Evolutionary conservation across 2,329 filamentous ascomycete genomes (phyloP), one percentile per base, ranked within the genome.

Genomic region (Graphilbum sp.): DNA sequence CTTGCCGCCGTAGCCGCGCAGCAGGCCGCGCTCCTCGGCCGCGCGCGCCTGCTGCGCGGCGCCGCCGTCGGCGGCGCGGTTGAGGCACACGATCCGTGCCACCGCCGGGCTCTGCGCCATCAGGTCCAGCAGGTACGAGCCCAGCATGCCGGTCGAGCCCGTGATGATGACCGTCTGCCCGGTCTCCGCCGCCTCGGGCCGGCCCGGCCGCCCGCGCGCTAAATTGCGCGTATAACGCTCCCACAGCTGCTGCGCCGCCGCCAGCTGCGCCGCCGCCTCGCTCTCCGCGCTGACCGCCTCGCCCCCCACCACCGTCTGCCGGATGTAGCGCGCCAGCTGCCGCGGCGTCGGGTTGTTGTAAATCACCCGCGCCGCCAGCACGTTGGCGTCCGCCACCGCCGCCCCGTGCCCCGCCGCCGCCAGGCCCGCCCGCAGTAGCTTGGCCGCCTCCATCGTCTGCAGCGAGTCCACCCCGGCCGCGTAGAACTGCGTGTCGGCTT

Each of bases 71-170:
- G 52, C 51, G 11, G 54, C 52, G 15, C 66, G 56, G 48, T 70
- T 69, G 15, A 70, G 53, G 39, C 63, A 67, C 37, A 65, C 54
- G 19, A 69, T 48, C 43, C 58, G 61, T 6, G 4, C 20, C 20
- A 37, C 30, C 4, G 36, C 23, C 0, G 57, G 51, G 20, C 50
- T 51, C 11, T 40, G 40, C 3, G 56, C 44, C 27, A 65, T 49
- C 15, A 49, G 34, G 36, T 63, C 51, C 3, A 69, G 53, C 33
- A 69, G 50, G 46, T 68, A 67, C 3, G 56, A 61, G 0, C 66
- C 66, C 16, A 70, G 45, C 10, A 59, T 61, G 10, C 66, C 66
- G 0, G 66, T 69, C 5, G 59, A 62, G 12, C 63, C 67, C 0
- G 64, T 69, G 18, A 70, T 48, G 3, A 63, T 34, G 4, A 68